phyloP scores from a whole-genome alignment of 176 grass and related monocot species.

The Zoysia japonica region DNA sequence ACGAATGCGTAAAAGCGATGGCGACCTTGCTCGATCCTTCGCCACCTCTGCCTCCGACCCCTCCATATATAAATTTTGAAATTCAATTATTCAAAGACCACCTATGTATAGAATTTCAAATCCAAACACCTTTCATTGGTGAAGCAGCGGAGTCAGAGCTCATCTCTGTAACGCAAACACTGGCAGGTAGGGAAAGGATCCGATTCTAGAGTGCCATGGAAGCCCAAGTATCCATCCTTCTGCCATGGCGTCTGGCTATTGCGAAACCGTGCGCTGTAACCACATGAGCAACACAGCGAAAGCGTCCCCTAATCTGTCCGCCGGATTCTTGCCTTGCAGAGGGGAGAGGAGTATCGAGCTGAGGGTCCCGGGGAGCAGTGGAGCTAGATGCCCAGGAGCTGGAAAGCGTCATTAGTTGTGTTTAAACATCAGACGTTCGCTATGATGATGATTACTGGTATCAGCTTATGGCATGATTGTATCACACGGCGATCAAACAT shows the following conservation, averaged over 20 bases:
- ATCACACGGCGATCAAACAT: neutral
- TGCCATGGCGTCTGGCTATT: constrained; percentile 3
- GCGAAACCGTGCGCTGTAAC: constrained; percentile 8
- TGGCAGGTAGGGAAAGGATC: constrained; percentile 18
- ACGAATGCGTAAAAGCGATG: neutral
- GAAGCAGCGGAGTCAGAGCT: neutral
- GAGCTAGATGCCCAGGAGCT: neutral
- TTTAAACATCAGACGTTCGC: neutral
- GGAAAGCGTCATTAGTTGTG: neutral
- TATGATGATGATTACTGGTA: neutral
- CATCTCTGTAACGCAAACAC: neutral
- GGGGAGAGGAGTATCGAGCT: constrained; percentile 30
- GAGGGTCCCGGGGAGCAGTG: neutral
- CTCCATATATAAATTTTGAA: too few relatives aligned
- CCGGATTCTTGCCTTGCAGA: constrained; percentile 43
- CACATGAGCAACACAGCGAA: neutral
- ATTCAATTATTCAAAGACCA: too few relatives aligned
- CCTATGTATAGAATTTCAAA: too few relatives aligned
- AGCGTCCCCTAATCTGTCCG: constrained; percentile 5
- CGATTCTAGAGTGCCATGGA: constrained; percentile 32
- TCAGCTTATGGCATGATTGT: neutral
- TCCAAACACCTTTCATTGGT: neutral
- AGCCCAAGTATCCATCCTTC: constrained; percentile 47
- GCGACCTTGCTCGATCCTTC: neutral
- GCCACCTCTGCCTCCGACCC: neutral